Evolutionary conservation across 2,329 filamentous ascomycete species (phyloP), one percentile per base, ranked within the genome.

Genomic region (Cercospora sojina): DNA sequence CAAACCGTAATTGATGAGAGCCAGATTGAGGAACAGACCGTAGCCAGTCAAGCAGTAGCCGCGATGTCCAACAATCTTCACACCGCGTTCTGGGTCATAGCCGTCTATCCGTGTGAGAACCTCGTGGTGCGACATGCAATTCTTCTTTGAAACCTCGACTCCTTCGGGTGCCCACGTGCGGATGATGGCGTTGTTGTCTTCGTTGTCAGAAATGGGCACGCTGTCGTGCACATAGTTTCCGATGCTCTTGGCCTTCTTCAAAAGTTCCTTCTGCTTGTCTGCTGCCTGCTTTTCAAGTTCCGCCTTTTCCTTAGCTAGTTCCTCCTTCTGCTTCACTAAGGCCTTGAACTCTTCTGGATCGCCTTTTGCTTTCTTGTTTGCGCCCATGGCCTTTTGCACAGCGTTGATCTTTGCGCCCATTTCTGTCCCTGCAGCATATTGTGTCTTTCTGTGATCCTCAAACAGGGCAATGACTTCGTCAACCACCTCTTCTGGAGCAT

Each of bases 301-400:
- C 81, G 93, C 93, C 84, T 96, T 94, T 80, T 93, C 85, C 80
- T 91, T 89, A 75, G 93, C 90, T 58, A 97, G 81, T 3, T 88
- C 87, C 59, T 84, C 83, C 81, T 97, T 97, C 78, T 94, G 84
- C 76, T 89, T 83, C 66, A 97, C 83, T 68, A 97, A 83, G 47
- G 93, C 90, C 72, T 87, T 87, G 61, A 97, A 84, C 49, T 94
- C 91, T 71, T 87, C 87, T 47, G 92, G 92, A 78, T 94, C 88
- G 82, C 96, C 92, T 84, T 97, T 97, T 73, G 89, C 88, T 89
- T 96, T 97, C 83, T 96, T 97, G 85, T 94, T 96, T 75, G 87
- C 83, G 18, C 91, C 92, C 77, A 98, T 96, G 78, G 93, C 88
- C 81, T 96, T 97, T 79, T 96, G 91, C 31, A 92, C 86, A 20